Evolutionary conservation across 208 protist genomes (phyloP), one percentile per base, ranked within the genome.

Genomic region (Wallacemonas sp.): DNA sequence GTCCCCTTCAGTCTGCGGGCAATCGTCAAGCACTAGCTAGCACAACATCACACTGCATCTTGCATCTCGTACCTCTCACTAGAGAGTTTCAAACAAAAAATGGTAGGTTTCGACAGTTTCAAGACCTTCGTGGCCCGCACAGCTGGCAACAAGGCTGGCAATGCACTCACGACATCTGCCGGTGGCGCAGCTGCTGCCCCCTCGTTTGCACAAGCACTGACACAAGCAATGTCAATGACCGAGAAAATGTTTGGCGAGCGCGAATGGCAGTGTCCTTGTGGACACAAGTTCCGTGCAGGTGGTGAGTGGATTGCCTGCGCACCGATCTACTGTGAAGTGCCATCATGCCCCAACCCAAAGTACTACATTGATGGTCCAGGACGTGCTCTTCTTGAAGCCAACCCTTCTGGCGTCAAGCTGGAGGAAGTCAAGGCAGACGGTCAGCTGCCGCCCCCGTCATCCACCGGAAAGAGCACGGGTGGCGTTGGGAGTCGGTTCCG

Each of bases 211-310:
- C 69, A 91, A 12, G 78, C 77, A 18, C 72, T 88, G 38, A 79
- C 69, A 38, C 74, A 92, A 33, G 82, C 84, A 28, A 77, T 86
- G 57, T 65, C 78, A n/a, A 72, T 88, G 52, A 81, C 79, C 18
- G 86, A 63, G 46, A 91, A 83, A 29, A 57, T 93, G 16, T 91
- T 93, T 50, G 85, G 80, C 14, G 87, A 96, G 65, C 76, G 79
- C 0, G 87, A 96, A 61, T 97, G 91, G 91, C 86, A 97, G 73
- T 97, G 91, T 45, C 89, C 86, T 2, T 97, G 91, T 73, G 91
- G 91, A 0, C 91, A 97, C 63, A 88, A 85, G 42, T 97, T 97
- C 72, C 84, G 85, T 32, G 88, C 87, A 18, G 62, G 79, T 18
- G 91, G 88, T 20, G 89, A 94, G 45, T 97, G 91, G 89, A 72